phyloP scores from a whole-genome alignment of 441 rosid species.

The Sinapis alba region DNA sequence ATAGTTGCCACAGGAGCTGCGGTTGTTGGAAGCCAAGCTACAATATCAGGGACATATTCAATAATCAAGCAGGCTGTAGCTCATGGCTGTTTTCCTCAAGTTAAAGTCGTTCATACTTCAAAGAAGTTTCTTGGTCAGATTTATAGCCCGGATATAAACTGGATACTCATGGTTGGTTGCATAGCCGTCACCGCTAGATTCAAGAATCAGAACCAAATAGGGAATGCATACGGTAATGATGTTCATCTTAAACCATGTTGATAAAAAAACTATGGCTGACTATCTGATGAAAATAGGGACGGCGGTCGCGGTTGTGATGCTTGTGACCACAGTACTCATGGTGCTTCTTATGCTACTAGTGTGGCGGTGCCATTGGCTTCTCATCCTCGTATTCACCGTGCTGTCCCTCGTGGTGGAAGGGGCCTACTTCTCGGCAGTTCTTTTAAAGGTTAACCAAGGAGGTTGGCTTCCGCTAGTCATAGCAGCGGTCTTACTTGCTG shows the following conservation, averaged over 20 bases:
- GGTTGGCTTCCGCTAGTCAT: constrained; percentile 97
- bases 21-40: constrained; percentile 94
- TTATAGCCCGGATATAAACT: constrained; percentile 89
- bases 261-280: not conserved
- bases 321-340: constrained; percentile 85
- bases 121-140: constrained; percentile 83
- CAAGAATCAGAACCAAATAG: constrained; percentile 88
- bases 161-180: constrained; percentile 98
- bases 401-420: constrained; percentile 76
- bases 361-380: constrained; percentile 93
- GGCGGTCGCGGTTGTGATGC: constrained; percentile 90
- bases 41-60: constrained; percentile 90
- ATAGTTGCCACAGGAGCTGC: constrained; percentile 94
- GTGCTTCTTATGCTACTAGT: constrained; percentile 77
- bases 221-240: constrained; percentile 82
- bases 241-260: not conserved
- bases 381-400: constrained; percentile 71
- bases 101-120: constrained; percentile 92
- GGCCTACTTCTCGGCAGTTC: constrained; percentile 78
- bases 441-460: constrained; percentile 82
- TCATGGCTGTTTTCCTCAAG: constrained; percentile 90
- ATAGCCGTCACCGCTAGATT: constrained; percentile 93
- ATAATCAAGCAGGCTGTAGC: constrained; percentile 93
- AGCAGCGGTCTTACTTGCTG: constrained; percentile 66
- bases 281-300: constrained; percentile 57